Base-by-base conservation (phyloP, 2,329 filamentous ascomycete species). In the Aspergillus tanneri region DNA sequence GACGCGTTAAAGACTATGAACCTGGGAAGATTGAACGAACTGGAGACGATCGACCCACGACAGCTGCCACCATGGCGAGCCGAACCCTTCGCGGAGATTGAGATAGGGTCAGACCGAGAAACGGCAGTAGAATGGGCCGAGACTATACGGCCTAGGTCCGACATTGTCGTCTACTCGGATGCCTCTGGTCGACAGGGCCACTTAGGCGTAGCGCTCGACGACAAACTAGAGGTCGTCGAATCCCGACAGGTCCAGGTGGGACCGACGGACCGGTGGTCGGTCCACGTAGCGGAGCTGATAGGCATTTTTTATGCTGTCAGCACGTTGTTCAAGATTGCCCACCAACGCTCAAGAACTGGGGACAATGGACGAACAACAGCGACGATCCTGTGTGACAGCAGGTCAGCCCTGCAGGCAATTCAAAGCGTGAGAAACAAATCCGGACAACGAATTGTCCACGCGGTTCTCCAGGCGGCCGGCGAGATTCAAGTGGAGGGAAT, bases 31-130 rank as follows among this genome's bases (percentile, higher is more conserved):
- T 30, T 59, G 3, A 18, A 49, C 2, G 46, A 44, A 22, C 40
- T 65, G 21, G 61, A 65, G 24, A 64, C 28, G n/a, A 64, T 63
- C 11, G 52, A 62, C 35, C 56, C 53, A 46, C 38, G 27, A 2
- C 57, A 50, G 14, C 41, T 53, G 21, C 36, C 50, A 45, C 60
- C 51, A 9, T 65, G 53, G 60, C 49, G 52, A 25, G 10, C 16
- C 4, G 39, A 53, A 7, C 28, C 49, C 18, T 65, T 61, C 46
- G 12, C 43, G n/a, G 45, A 60, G 41, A 60, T 64, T 16, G 47
- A 59, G 21, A 55, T 65, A 22, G 43, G 52, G 32, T 19, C 38
- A 18, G 54, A 64, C 44, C 46, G 54, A 39, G 56, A 61, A 19
- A 43, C n/a, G 28, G 61, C 52, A 18, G 48, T n/a, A 23, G 50